A percentile compares a stretch with the other conserved stretches of the same genome.
phyloP scores from a whole-genome alignment of 1,139 yeast genomes.

The Kodamaea alishanica region DNA sequence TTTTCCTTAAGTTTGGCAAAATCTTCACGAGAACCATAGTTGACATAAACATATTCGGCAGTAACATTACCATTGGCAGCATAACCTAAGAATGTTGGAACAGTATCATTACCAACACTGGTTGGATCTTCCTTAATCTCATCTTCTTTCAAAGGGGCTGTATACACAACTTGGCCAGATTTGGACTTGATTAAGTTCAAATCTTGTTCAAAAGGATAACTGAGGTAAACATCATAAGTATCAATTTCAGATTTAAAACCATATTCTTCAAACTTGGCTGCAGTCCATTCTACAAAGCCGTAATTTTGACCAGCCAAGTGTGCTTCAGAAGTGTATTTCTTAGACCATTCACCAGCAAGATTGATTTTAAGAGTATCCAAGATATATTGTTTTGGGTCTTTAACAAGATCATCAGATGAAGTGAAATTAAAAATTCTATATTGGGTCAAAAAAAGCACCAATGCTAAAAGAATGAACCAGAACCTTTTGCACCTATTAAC shows the following conservation, averaged over 20 bases:
- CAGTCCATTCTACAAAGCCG: slow-evolving; percentile 38
- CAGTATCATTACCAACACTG: slow-evolving; percentile 43
- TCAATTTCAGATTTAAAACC: slow-evolving; percentile 55
- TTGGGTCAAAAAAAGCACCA: no score
- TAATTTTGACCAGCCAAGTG: slow-evolving; percentile 43
- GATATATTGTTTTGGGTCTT: slow-evolving; percentile 11
- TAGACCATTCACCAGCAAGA: slow-evolving; percentile 32
- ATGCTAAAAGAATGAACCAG: no score
- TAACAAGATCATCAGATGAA: slow-evolving; percentile 1
- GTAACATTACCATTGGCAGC: slow-evolving; percentile 50
- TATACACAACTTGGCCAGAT: slow-evolving; percentile 37
- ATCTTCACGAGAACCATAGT: slow-evolving; percentile 40
- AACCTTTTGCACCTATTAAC: background rate
- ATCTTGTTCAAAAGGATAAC: slow-evolving; percentile 47
- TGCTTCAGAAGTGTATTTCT: slow-evolving; percentile 29
- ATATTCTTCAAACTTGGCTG: slow-evolving; percentile 32
- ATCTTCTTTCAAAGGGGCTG: slow-evolving; percentile 71
- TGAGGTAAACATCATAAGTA: slow-evolving; percentile 54
- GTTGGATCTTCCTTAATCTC: slow-evolving; percentile 67
- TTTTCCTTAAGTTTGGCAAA: slow-evolving; percentile 29
- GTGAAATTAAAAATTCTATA: no score
- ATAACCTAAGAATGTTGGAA: slow-evolving; percentile 46
- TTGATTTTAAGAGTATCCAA: slow-evolving; percentile 21
- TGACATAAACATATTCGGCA: slow-evolving; percentile 41
- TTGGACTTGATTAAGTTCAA: slow-evolving; percentile 34